A percentile compares a stretch with the other conserved stretches of the same genome.
These are phyloP conservation scores for Ogataea parapolymorpha DNA, from an alignment of 805 yeast genomes.

Conservation along the genomic window DNA sequence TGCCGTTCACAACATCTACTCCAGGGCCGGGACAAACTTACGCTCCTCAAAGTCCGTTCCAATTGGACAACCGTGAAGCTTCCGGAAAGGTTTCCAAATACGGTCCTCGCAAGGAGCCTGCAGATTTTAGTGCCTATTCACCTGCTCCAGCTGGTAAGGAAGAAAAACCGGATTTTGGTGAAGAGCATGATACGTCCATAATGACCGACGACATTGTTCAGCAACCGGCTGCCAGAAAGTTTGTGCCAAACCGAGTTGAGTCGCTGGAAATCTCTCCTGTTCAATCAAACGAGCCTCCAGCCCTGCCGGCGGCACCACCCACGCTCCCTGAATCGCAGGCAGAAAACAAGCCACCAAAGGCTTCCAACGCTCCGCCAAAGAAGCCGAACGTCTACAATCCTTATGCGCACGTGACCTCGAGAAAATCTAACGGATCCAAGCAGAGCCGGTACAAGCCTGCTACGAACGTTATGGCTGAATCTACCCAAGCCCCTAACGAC, in stretches of 20 bases:
- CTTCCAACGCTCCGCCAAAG: constrained; percentile 1
- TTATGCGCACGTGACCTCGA: constrained; percentile 17
- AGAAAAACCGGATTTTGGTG: not conserved
- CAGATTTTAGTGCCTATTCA: not conserved
- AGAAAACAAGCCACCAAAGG: constrained; percentile 2
- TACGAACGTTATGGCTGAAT: constrained; percentile 1
- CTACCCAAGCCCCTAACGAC: constrained; percentile 6
- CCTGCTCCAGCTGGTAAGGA: not conserved
- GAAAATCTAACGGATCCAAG: constrained; percentile 5
- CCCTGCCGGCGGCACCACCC: not conserved
- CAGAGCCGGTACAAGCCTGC: constrained; percentile 15
- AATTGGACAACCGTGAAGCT: not conserved
- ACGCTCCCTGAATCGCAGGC: not conserved
- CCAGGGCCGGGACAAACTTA: constrained; percentile 2
- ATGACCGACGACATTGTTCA: constrained; percentile 13
- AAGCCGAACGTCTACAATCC: constrained; percentile 19
- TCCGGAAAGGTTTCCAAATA: constrained; percentile 4
- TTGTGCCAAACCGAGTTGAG: constrained; percentile 3
- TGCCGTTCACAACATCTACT: constrained; percentile 9
- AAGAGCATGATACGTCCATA: constrained; percentile 16
- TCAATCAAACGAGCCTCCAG: constrained; percentile 1
- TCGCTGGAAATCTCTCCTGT: constrained; percentile 12
- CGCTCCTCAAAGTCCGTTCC: constrained; percentile 1
- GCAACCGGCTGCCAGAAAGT: constrained; percentile 16
- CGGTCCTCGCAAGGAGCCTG: constrained; percentile 2